A percentile compares a stretch with the other conserved stretches of the same genome.
These are phyloP conservation scores for Kockiozyma suomiensis DNA, from an alignment of 805 yeast genomes.

Conservation along the genomic window DNA sequence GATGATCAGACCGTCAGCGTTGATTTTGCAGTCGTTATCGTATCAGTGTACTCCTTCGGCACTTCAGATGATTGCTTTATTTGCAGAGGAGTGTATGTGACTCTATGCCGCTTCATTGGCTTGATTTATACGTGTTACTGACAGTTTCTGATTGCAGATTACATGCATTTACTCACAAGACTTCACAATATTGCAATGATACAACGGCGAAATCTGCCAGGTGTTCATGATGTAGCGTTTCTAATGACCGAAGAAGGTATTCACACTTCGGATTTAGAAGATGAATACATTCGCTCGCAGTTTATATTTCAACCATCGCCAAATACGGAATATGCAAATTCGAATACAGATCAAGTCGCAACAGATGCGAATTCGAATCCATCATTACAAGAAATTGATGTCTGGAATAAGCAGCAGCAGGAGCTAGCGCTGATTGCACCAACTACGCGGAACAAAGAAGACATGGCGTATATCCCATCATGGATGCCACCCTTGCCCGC, in stretches of 20 bases:
- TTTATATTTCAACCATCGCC: slow-evolving; percentile 13
- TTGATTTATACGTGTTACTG: not conserved
- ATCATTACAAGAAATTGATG: slow-evolving; percentile 1
- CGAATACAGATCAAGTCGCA: not conserved
- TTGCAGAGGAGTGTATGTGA: slow-evolving; percentile 28
- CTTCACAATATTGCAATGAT: slow-evolving; percentile 38
- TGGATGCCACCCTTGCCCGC: slow-evolving; percentile 93
- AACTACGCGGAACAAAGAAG: slow-evolving; percentile 34
- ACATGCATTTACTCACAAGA: slow-evolving; percentile 33
- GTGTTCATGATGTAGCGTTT: slow-evolving; percentile 42
- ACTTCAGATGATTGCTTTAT: slow-evolving; percentile 19
- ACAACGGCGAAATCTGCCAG: slow-evolving; percentile 44
- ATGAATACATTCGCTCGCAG: slow-evolving; percentile 33
- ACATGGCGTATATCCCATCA: slow-evolving; percentile 56
- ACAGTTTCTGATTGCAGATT: slow-evolving; percentile 5
- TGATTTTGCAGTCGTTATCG: slow-evolving; percentile 15
- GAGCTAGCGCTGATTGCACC: slow-evolving; percentile 26
- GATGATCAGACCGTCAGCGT: slow-evolving; percentile 22
- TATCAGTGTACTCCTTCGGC: slow-evolving; percentile 25
- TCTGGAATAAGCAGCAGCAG: slow-evolving; percentile 15
- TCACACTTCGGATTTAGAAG: slow-evolving; percentile 40
- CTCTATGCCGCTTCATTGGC: not conserved
- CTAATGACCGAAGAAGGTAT: slow-evolving; percentile 40
- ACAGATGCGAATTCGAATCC: not conserved
- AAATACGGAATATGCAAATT: not conserved